Conservation (phyloP, 73 alveolate species). For the Strombidium stylifer region DNA sequence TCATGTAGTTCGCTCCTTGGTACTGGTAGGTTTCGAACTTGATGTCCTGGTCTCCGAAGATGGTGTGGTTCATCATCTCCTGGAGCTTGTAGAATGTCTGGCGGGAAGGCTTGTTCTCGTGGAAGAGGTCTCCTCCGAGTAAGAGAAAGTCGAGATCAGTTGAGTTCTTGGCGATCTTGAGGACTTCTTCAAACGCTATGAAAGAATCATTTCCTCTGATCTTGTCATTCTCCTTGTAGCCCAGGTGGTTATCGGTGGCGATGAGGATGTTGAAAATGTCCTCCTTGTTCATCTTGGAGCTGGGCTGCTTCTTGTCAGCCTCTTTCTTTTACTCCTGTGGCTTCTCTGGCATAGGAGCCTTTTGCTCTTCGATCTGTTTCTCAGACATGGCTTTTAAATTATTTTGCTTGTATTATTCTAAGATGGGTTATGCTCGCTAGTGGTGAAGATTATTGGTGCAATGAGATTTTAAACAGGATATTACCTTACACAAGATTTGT, state of each 20-base stretch:
- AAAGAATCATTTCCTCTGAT: slow-evolving; percentile 91
- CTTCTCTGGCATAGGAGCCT: no score
- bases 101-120: slow-evolving; percentile 93
- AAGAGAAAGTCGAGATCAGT: slow-evolving; percentile 74
- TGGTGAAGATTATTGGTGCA: no score
- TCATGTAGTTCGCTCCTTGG: slow-evolving; percentile 79
- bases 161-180: slow-evolving; percentile 54
- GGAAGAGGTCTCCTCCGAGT: slow-evolving; percentile 98
- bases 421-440: no score
- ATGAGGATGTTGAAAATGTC: slow-evolving; percentile 79
- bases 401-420: no score
- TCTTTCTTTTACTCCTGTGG: no score
- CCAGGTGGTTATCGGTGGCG: slow-evolving; percentile 96
- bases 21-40: slow-evolving; percentile 70
- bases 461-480: no score
- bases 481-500: no score
- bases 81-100: slow-evolving; percentile 75
- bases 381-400: no score
- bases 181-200: slow-evolving; percentile 92
- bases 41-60: slow-evolving; percentile 86
- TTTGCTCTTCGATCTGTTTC: no score
- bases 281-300: neutral
- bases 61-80: slow-evolving; percentile 75
- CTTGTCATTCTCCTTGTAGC: slow-evolving; percentile 90
- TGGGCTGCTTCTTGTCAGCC: no score